Evolutionary conservation across 352 stramenopile genomes (phyloP).

Genomic region (Phytophthora boehmeriae): DNA sequence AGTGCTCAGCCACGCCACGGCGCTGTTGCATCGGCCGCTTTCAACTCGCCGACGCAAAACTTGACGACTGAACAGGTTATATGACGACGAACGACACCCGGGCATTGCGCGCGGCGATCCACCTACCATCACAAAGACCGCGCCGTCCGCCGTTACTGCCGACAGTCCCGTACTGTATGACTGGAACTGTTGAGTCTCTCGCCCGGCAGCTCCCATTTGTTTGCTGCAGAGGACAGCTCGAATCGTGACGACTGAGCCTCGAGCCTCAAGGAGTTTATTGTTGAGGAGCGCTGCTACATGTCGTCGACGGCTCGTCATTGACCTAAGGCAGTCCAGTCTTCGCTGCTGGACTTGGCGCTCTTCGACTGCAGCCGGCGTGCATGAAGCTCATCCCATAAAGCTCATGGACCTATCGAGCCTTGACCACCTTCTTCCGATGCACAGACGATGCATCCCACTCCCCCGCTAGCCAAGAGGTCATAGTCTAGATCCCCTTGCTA

Average conservation of each 20-base stretch:
- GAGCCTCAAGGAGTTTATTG: not conserved
- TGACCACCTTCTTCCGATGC: too few species aligned
- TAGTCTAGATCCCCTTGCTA: not conserved
- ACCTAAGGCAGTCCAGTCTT: too few species aligned
- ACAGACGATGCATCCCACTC: too few species aligned
- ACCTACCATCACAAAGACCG: constrained; percentile 23
- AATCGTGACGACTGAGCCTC: too few species aligned
- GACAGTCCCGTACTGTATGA: not conserved
- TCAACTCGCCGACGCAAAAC: too few species aligned
- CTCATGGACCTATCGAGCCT: too few species aligned
- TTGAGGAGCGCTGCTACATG: not conserved
- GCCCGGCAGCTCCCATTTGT: constrained; percentile 10
- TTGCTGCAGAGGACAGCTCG: constrained; percentile 19
- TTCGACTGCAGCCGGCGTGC: not conserved
- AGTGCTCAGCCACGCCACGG: too few species aligned
- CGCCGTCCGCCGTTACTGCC: constrained; percentile 24
- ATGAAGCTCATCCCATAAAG: too few species aligned
- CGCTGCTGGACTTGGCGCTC: not conserved
- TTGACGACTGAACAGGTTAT: too few species aligned
- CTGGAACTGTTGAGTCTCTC: constrained; percentile 14
- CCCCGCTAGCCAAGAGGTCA: not conserved
- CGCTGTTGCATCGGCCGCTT: too few species aligned
- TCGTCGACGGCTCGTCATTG: too few species aligned
- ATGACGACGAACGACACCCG: not conserved
- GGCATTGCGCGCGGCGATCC: constrained; percentile 23